Evolutionary conservation across 2,329 filamentous ascomycete genomes (phyloP), one percentile per base, ranked within the genome.

Genomic region (Mariannaea sp.): DNA sequence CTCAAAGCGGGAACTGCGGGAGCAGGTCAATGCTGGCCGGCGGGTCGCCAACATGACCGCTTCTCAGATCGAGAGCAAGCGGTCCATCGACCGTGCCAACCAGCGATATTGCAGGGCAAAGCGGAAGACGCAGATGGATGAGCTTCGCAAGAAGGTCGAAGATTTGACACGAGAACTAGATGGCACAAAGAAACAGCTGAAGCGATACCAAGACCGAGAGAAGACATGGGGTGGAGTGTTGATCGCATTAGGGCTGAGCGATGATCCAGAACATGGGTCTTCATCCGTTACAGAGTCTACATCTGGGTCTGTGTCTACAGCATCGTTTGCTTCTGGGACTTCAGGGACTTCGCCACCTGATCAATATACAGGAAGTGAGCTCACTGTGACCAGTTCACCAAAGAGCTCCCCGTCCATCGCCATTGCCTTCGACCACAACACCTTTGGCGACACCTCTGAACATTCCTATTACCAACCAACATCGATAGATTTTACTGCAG

Each of bases 51-150:
- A 65, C 50, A 53, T 67, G 46, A 64, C 60, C 2, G 40, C 42
- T 12, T 53, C 57, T 13, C 62, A 66, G 36, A 54, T 61, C 19
- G 58, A 64, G 49, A 61, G 54, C 44, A 66, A 67, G 51, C 58
- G 62, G 9, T 65, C 62, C 24, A 65, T 66, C 14, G 62, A 66
- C 46, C 57, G 64, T 13, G 58, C 52, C 4, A 66, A 65, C 41
- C 65, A 65, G 52, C 57, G 63, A 20, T 57, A 63, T 19, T 61
- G 53, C 49, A 56, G 61, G 32, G 59, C 57, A 4, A 65, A 64
- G 40, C 58, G 54, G n/a, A 66, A 58, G 32, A 57, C 56, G 1
- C 53, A 59, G 14, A 40, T 65, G 20, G 44, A 56, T 2, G 48
- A 47, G 32, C 53, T 66, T 10, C 60, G 61, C 36, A 20, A 43